Evolutionary conservation across 1,284 basidiomycete species (phyloP).

Genomic region (Leccinum variabile): DNA sequence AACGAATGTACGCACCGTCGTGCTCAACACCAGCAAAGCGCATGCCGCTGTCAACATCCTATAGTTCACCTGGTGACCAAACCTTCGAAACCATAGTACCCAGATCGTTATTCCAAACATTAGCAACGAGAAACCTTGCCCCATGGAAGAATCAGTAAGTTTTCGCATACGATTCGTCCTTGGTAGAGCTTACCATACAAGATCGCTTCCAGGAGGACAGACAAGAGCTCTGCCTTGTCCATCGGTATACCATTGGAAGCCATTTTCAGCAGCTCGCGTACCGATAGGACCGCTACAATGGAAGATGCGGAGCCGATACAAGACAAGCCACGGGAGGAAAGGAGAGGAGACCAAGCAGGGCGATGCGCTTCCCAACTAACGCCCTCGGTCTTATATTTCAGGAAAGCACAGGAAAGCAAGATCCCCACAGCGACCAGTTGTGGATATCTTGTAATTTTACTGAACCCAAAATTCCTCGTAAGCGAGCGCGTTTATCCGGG

Average conservation of each 20-base stretch:
- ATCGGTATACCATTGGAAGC: background rate
- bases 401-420: background rate
- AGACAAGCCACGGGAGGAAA: background rate
- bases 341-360: background rate
- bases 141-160: background rate
- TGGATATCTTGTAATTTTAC: background rate
- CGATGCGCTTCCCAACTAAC: background rate
- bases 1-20: constrained; percentile 10
- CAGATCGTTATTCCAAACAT: constrained; percentile 24
- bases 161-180: too few relatives aligned
- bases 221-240: constrained; percentile 1
- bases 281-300: background rate
- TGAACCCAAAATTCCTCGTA: background rate
- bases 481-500: background rate
- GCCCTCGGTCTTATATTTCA: background rate
- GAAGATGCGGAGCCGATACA: background rate
- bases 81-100: constrained; percentile 7
- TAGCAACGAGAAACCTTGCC: constrained; percentile 21
- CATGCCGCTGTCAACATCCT: constrained; percentile 18
- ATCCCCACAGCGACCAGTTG: background rate
- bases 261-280: background rate
- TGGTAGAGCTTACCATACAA: background rate
- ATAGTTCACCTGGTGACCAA: constrained; percentile 5
- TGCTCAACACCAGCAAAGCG: constrained; percentile 18
- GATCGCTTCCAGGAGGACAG: background rate